A percentile compares a stretch with the other conserved stretches of the same genome.
Evolutionary conservation across 169 alveolate species (phyloP).

Genomic region (Perkinsus chesapeaki): DNA sequence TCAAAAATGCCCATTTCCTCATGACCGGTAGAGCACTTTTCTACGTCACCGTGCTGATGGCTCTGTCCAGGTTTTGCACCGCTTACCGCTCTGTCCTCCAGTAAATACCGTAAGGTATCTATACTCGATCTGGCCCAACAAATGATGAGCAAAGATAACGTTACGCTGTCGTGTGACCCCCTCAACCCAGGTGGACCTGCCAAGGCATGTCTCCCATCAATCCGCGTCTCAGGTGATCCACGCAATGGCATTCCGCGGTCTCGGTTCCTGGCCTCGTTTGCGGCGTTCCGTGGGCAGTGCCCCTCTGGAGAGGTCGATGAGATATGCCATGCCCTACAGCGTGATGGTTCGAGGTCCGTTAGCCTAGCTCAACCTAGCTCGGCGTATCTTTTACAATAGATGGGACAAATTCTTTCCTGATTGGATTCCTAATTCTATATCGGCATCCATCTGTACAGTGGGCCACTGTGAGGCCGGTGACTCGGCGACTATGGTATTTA

Average conservation of each 20-base stretch:
- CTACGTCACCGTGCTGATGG: neutral
- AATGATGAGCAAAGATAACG: slow-evolving; percentile 9
- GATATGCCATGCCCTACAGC: neutral
- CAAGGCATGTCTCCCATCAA: neutral
- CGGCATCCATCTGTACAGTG: slow-evolving; percentile 9
- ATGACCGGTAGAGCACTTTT: neutral
- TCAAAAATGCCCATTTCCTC: slow-evolving; percentile 9
- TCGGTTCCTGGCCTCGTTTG: slow-evolving; percentile 10
- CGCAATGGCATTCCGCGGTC: neutral
- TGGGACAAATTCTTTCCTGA: slow-evolving; percentile 13
- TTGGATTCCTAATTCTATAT: slow-evolving; percentile 8
- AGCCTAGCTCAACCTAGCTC: neutral
- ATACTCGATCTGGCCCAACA: slow-evolving; percentile 8
- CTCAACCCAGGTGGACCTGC: slow-evolving; percentile 7
- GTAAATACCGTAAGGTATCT: slow-evolving; percentile 10
- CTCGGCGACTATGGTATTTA: neutral
- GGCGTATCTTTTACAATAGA: neutral
- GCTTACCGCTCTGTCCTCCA: neutral
- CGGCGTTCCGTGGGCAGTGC: slow-evolving; percentile 12
- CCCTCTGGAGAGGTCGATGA: slow-evolving; percentile 13
- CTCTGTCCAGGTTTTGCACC: neutral
- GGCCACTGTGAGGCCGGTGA: slow-evolving; percentile 10
- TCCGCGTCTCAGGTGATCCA: neutral
- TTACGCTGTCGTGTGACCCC: neutral
- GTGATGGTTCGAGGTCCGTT: neutral